phyloP scores from a whole-genome alignment of 2,329 filamentous ascomycete species.

The Pyricularia sp. region DNA sequence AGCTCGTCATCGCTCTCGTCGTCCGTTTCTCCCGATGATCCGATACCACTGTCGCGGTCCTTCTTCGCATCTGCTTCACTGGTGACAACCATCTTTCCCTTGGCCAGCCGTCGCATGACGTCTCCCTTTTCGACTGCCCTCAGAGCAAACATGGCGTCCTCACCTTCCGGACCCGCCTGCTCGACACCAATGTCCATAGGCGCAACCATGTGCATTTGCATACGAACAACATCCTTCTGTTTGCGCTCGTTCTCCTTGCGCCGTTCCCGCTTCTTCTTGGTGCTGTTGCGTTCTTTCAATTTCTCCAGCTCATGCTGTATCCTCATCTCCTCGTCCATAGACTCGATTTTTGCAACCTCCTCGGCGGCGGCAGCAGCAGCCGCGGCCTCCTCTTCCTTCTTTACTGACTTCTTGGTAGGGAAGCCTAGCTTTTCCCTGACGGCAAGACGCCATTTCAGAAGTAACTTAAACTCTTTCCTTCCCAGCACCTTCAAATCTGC shows the following conservation, averaged over 20 bases:
- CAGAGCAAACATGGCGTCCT: conserved; percentile 75
- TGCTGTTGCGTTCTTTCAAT: conserved; percentile 64
- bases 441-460: conserved; percentile 80
- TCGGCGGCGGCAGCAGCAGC: conserved; percentile 33
- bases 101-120: conserved; percentile 53
- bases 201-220: conserved; percentile 95
- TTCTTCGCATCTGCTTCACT: conserved; percentile 42
- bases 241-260: conserved; percentile 87
- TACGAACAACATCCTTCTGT: conserved; percentile 83
- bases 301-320: conserved; percentile 79
- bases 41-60: conserved; percentile 46
- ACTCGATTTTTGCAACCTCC: conserved; percentile 70
- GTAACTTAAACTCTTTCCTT: conserved; percentile 82
- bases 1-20: conserved; percentile 53
- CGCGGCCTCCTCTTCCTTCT: conserved; percentile 21
- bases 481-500: conserved; percentile 80
- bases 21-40: conserved; percentile 40
- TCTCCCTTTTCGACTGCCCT: conserved; percentile 69
- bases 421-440: conserved; percentile 87
- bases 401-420: conserved; percentile 53
- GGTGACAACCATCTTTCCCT: conserved; percentile 65
- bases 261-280: conserved; percentile 70
- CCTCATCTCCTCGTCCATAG: conserved; percentile 89
- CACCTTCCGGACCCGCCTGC: conserved; percentile 63
- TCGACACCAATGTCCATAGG: conserved; percentile 95